These are phyloP conservation scores for Hypomontagnella monticulosa DNA, from an alignment of 495 filamentous ascomycete species.

Conservation along the genomic window DNA sequence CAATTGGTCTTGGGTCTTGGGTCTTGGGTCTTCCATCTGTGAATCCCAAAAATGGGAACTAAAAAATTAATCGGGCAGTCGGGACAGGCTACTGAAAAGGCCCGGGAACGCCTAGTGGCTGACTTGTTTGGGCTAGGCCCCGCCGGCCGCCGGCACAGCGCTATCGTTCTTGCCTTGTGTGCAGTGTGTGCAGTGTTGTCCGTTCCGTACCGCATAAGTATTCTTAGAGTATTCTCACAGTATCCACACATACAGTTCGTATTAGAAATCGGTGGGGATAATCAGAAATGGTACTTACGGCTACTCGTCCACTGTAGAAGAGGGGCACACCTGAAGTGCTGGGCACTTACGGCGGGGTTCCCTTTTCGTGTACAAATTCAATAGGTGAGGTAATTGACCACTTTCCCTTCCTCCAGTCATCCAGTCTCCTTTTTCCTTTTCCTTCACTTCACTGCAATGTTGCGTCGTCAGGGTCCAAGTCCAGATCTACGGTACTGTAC, in stretches of 20 bases:
- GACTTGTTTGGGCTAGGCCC: constrained; percentile 26
- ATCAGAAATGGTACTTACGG: too few relatives aligned
- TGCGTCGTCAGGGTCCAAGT: constrained; percentile 31
- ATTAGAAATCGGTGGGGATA: background rate
- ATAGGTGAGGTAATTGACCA: constrained; percentile 43
- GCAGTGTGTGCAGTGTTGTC: too few relatives aligned
- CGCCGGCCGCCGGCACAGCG: constrained; percentile 29
- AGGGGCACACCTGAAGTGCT: too few relatives aligned
- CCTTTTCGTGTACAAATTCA: constrained; percentile 40
- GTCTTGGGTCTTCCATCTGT: too few relatives aligned
- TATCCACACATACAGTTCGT: background rate
- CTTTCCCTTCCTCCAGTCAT: background rate
- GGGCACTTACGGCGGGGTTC: constrained; percentile 34
- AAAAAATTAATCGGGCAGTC: constrained; percentile 41
- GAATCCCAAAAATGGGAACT: constrained; percentile 35
- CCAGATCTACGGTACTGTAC: constrained; percentile 37
- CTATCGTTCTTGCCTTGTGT: background rate
- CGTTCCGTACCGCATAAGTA: too few relatives aligned
- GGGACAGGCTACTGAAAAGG: constrained; percentile 38
- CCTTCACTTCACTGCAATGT: background rate
- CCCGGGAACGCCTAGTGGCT: constrained; percentile 43
- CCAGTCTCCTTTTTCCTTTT: too few relatives aligned
- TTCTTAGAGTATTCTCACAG: background rate
- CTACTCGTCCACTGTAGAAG: background rate
- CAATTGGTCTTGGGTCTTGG: background rate